phyloP scores from a whole-genome alignment of 495 filamentous ascomycete species.

The Coniosporium apollinis region DNA sequence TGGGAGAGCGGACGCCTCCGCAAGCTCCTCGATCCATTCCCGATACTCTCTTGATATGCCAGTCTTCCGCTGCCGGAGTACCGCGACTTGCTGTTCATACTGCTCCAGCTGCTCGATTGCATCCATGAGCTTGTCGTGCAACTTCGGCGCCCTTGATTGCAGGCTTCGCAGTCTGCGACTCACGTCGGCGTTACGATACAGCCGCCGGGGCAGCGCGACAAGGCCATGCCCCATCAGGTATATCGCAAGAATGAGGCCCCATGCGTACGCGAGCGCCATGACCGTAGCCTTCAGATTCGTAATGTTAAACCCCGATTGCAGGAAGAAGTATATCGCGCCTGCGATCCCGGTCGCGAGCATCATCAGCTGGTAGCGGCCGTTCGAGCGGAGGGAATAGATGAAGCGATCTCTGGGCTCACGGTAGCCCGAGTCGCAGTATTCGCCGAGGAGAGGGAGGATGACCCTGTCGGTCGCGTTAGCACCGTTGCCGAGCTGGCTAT shows the following conservation, averaged over 20 bases:
- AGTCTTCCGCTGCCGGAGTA: conserved; percentile 64
- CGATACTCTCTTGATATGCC: conserved; percentile 67
- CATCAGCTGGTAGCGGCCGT: conserved; percentile 74
- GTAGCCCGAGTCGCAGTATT: conserved; percentile 86
- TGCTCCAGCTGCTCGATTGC: conserved; percentile 65
- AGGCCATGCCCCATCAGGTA: conserved; percentile 95
- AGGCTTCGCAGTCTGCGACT: conserved; percentile 53
- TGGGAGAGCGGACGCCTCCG: conserved; percentile 52
- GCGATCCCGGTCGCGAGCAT: conserved; percentile 50
- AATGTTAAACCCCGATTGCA: conserved; percentile 54
- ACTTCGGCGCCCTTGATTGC: conserved; percentile 59
- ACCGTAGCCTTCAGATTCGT: conserved; percentile 56
- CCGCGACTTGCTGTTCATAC: conserved; percentile 59
- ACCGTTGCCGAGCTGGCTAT: not conserved
- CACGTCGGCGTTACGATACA: conserved; percentile 61
- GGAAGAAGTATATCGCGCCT: conserved; percentile 70
- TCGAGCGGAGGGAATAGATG: conserved; percentile 65
- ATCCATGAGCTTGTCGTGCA: conserved; percentile 79
- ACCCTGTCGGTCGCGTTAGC: conserved; percentile 36
- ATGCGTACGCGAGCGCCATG: conserved; percentile 89
- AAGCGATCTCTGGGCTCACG: conserved; percentile 67
- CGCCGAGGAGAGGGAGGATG: conserved; percentile 81
- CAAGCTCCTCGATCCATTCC: conserved; percentile 89
- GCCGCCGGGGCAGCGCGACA: conserved; percentile 68
- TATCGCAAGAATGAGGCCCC: conserved; percentile 78